phyloP scores from a whole-genome alignment of 306 rosid species.

The Quercus robur region DNA sequence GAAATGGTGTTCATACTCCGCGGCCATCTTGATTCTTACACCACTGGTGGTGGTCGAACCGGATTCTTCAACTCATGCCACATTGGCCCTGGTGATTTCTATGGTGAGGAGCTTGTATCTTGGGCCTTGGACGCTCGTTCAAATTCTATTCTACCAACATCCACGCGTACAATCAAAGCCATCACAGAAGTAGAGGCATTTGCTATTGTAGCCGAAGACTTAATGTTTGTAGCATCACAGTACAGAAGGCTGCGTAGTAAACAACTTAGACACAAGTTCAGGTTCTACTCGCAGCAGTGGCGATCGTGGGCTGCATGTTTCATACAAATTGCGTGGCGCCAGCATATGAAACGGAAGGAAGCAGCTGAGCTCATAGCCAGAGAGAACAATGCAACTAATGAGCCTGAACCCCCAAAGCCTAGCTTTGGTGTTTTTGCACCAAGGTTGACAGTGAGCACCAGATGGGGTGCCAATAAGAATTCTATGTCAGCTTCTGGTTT shows the following conservation, averaged over 20 bases:
- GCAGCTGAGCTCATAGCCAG: constrained; percentile 51
- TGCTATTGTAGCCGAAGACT: constrained; percentile 85
- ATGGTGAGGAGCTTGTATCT: constrained; percentile 87
- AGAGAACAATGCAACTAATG: constrained; percentile 23
- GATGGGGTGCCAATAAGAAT: constrained; percentile 34
- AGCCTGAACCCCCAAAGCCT: constrained; percentile 23
- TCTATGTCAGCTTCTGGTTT: constrained; percentile 46
- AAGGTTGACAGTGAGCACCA: constrained; percentile 25
- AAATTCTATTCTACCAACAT: constrained; percentile 64
- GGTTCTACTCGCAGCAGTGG: constrained; percentile 92
- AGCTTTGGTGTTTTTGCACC: constrained; percentile 23
- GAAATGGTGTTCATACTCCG: constrained; percentile 90
- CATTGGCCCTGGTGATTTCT: constrained; percentile 85
- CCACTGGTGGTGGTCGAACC: constrained; percentile 87
- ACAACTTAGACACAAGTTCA: constrained; percentile 76
- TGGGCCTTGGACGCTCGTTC: constrained; percentile 96
- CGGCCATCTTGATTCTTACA: constrained; percentile 89
- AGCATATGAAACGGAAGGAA: constrained; percentile 56
- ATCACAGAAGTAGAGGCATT: constrained; percentile 89
- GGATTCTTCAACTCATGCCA: constrained; percentile 90
- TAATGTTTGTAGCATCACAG: constrained; percentile 84
- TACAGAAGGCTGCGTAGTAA: constrained; percentile 80
- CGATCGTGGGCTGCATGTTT: constrained; percentile 86
- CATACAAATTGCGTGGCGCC: constrained; percentile 86
- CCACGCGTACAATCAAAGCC: constrained; percentile 83